Evolutionary conservation across 2,329 filamentous ascomycete genomes (phyloP).

Genomic region (Fusarium tuaranense): DNA sequence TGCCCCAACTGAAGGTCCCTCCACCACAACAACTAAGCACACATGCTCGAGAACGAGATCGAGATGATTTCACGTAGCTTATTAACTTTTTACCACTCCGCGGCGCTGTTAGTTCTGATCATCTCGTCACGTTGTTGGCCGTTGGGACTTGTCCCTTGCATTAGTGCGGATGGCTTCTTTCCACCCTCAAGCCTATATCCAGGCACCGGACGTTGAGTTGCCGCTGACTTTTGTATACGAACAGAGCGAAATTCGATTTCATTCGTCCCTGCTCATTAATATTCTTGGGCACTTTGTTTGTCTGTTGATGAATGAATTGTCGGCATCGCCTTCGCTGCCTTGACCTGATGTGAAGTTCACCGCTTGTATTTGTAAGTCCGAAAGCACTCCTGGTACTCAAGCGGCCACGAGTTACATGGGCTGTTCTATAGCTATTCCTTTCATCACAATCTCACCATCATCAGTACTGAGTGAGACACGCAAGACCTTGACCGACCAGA

Average conservation of each 20-base stretch:
- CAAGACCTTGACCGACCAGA: not conserved
- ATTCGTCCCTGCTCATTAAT: not conserved
- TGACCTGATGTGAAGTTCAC: not conserved
- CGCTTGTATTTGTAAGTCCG: not conserved
- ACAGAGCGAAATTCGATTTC: no score
- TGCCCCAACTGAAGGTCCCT: not conserved
- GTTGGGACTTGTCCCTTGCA: not conserved
- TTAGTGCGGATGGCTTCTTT: not conserved
- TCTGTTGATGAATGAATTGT: not conserved
- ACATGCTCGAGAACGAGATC: no score
- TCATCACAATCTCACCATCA: rapidly evolving
- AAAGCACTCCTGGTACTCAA: not conserved
- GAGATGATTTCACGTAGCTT: not conserved
- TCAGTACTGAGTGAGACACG: not conserved
- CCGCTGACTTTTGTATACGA: not conserved
- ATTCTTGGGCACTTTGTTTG: not conserved
- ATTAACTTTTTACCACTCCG: not conserved
- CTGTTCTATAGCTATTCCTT: not conserved
- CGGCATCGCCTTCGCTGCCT: not conserved
- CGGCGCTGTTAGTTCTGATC: not conserved
- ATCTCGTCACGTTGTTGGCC: not conserved
- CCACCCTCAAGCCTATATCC: not conserved
- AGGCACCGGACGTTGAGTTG: not conserved
- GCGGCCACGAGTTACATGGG: not conserved
- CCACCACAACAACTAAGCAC: not conserved